A percentile compares a stretch with the other conserved stretches of the same genome.
phyloP scores from a whole-genome alignment of 352 stramenopile species.

The Thalassiosira exigua region DNA sequence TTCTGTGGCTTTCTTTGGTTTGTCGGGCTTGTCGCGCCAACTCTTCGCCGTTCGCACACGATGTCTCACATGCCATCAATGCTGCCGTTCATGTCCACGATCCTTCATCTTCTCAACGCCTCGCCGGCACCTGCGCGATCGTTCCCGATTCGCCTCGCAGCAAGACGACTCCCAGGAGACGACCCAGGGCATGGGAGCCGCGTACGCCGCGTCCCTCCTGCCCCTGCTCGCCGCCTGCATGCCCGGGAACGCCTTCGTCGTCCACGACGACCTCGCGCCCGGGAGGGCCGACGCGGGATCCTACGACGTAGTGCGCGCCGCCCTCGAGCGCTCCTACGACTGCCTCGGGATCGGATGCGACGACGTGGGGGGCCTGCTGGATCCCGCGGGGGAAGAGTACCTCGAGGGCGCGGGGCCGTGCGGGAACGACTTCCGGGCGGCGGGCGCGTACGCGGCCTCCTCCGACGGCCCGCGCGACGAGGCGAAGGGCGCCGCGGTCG shows the following conservation, averaged over 20 bases:
- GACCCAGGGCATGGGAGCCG: slow-evolving; percentile 32
- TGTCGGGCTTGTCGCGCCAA: too few relatives aligned
- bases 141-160: too few relatives aligned
- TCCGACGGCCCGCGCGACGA: too few relatives aligned
- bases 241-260: slow-evolving; percentile 23
- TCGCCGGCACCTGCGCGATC: too few relatives aligned
- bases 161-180: slow-evolving; percentile 45
- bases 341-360: slow-evolving; percentile 41
- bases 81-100: too few relatives aligned
- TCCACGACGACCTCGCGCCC: slow-evolving; percentile 40
- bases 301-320: slow-evolving; percentile 33
- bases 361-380: slow-evolving; percentile 34
- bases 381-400: slow-evolving; percentile 17
- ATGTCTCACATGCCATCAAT: too few relatives aligned
- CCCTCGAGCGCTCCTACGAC: slow-evolving; percentile 36
- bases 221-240: slow-evolving; percentile 38
- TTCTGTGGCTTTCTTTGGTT: too few relatives aligned
- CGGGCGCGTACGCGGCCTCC: too few relatives aligned
- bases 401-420: slow-evolving; percentile 21
- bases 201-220: slow-evolving; percentile 29
- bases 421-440: too few relatives aligned
- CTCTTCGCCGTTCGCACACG: too few relatives aligned
- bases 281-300: slow-evolving; percentile 22
- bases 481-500: too few relatives aligned
- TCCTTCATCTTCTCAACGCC: too few relatives aligned